These are phyloP conservation scores for Herpotrichia juniperi DNA, from an alignment of 2,329 filamentous ascomycete genomes.

Conservation along the genomic window DNA sequence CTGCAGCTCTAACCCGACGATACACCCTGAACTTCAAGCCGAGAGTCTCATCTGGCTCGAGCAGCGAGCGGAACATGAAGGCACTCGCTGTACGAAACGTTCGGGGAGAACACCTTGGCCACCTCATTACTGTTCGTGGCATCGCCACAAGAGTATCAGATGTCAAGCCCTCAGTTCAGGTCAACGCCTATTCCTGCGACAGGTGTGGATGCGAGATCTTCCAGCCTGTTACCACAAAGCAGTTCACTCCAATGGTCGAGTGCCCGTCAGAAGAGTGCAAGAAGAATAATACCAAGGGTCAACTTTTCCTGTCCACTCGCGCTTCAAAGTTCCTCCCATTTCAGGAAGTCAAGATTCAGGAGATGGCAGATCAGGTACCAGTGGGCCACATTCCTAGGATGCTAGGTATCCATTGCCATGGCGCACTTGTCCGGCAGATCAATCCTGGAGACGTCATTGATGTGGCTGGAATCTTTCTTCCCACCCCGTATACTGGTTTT, in stretches of 20 bases:
- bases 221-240: constrained; percentile 89
- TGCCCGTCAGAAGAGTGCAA: constrained; percentile 92
- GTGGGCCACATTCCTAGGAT: constrained; percentile 96
- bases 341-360: constrained; percentile 98
- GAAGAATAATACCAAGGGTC: constrained; percentile 88
- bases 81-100: constrained; percentile 91
- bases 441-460: constrained; percentile 96
- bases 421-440: constrained; percentile 81
- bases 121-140: constrained; percentile 90
- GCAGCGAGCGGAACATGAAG: constrained; percentile 63
- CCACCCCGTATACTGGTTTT: constrained; percentile 98
- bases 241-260: constrained; percentile 83
- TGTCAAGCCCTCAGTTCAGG: constrained; percentile 96
- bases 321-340: constrained; percentile 97
- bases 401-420: constrained; percentile 87
- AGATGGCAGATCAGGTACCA: constrained; percentile 98
- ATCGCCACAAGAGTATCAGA: constrained; percentile 96
- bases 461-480: constrained; percentile 92
- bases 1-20: constrained; percentile 86
- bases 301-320: constrained; percentile 91
- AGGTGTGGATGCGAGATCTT: constrained; percentile 97
- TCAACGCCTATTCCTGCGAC: constrained; percentile 98
- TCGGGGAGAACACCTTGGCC: constrained; percentile 88
- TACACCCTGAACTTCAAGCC: constrained; percentile 98
- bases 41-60: constrained; percentile 72